phyloP scores from a whole-genome alignment of 2,329 filamentous ascomycete genomes.

The Penicillium corylophilum region DNA sequence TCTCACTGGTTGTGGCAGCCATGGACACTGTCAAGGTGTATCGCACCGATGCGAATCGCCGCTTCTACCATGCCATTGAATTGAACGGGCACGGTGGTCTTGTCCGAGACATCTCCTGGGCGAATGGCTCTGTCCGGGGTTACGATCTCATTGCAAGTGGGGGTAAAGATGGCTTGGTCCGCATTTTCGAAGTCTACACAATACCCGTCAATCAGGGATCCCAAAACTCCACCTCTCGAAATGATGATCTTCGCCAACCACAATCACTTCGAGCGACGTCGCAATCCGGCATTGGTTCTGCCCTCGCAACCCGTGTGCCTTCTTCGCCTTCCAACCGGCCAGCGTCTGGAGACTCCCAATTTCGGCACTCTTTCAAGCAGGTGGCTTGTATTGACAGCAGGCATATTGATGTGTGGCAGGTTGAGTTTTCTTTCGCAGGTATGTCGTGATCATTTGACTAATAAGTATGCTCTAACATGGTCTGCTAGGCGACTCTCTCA shows the following conservation, averaged over 20 bases:
- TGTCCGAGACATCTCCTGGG: conserved; percentile 88
- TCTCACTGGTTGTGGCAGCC: conserved; percentile 80
- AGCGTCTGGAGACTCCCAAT: conserved; percentile 36
- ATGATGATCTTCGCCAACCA: conserved; percentile 24
- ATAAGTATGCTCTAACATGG: background rate
- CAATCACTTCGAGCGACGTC: conserved; percentile 32
- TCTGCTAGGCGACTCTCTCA: conserved; percentile 42
- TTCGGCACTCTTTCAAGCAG: conserved; percentile 43
- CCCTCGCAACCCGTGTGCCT: conserved; percentile 38
- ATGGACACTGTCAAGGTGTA: conserved; percentile 83
- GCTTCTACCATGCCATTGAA: conserved; percentile 82
- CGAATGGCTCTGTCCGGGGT: conserved; percentile 83
- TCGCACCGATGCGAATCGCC: conserved; percentile 69
- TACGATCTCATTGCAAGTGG: conserved; percentile 90
- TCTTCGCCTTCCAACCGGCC: conserved; percentile 32
- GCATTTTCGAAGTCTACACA: conserved; percentile 72
- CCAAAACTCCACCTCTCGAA: conserved; percentile 28
- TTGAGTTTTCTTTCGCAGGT: conserved; percentile 47
- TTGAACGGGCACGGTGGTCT: conserved; percentile 71
- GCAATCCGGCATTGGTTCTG: conserved; percentile 45
- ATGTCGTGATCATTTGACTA: conserved; percentile 10
- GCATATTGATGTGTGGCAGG: conserved; percentile 48
- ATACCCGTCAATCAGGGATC: conserved; percentile 26
- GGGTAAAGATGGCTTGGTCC: conserved; percentile 84
- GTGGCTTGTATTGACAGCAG: conserved; percentile 46